These are phyloP conservation scores for Kazachstania kunashirensis DNA, from an alignment of 805 yeast species.

Conservation along the genomic window DNA sequence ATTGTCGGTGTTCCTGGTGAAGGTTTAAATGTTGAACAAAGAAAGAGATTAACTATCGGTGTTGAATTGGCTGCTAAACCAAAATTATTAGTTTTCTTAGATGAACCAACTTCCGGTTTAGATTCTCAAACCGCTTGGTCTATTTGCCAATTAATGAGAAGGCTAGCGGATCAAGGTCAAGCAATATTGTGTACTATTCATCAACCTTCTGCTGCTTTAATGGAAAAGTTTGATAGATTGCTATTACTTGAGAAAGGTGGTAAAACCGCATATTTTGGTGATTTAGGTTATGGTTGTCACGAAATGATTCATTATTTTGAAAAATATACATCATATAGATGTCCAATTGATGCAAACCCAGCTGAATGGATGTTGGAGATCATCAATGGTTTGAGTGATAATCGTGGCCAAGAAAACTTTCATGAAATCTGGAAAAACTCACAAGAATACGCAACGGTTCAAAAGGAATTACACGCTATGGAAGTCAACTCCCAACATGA, in stretches of 20 bases:
- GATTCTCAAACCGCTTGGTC: slow-evolving; percentile 54
- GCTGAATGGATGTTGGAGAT: slow-evolving; percentile 91
- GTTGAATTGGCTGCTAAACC: slow-evolving; percentile 59
- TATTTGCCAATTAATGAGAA: slow-evolving; percentile 46
- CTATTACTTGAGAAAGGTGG: slow-evolving; percentile 64
- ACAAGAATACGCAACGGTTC: slow-evolving; percentile 46
- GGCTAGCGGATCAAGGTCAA: slow-evolving; percentile 51
- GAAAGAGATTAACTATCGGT: slow-evolving; percentile 51
- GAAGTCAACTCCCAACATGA: slow-evolving; percentile 32
- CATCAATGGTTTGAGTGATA: slow-evolving; percentile 76
- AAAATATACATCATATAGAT: slow-evolving; percentile 49
- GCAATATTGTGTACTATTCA: slow-evolving; percentile 61
- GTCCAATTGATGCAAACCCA: slow-evolving; percentile 66
- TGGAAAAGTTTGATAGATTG: slow-evolving; percentile 70
- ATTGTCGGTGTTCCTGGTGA: slow-evolving; percentile 59
- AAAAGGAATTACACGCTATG: slow-evolving; percentile 53
- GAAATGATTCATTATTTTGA: slow-evolving; percentile 60
- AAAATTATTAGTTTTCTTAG: slow-evolving; percentile 44
- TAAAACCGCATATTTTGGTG: slow-evolving; percentile 66
- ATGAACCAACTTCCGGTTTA: slow-evolving; percentile 59
- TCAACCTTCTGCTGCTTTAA: slow-evolving; percentile 68
- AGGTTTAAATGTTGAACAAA: slow-evolving; percentile 52
- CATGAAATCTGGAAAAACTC: slow-evolving; percentile 72
- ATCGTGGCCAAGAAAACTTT: slow-evolving; percentile 62
- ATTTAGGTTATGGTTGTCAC: slow-evolving; percentile 46